Conservation (phyloP, 257 asterid species). For the Fraxinus cuspidata region DNA sequence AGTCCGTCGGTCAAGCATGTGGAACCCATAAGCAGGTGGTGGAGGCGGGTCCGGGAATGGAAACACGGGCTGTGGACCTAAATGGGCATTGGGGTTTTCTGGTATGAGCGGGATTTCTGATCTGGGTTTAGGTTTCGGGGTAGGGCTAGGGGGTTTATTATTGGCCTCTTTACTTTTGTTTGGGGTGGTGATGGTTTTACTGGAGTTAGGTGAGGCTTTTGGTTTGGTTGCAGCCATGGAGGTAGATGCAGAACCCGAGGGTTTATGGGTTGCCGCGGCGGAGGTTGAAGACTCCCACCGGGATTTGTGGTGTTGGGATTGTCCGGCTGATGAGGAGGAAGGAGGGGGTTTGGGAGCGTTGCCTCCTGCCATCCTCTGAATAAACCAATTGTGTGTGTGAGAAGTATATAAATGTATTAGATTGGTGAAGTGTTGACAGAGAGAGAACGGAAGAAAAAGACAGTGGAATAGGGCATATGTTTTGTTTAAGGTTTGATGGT, state of each 20-base stretch:
- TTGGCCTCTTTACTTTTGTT: slow-evolving; percentile 26
- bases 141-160: slow-evolving; percentile 28
- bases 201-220: slow-evolving; percentile 44
- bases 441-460: not conserved
- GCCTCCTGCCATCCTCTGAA: slow-evolving; percentile 45
- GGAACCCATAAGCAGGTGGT: slow-evolving; percentile 88
- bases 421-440: no score
- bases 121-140: slow-evolving; percentile 43
- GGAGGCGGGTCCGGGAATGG: slow-evolving; percentile 80
- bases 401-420: no score
- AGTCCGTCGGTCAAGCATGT: slow-evolving; percentile 86
- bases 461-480: no score
- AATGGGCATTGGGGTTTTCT: slow-evolving; percentile 30
- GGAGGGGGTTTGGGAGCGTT: slow-evolving; percentile 48
- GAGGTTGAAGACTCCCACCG: slow-evolving; percentile 51
- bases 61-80: slow-evolving; percentile 38
- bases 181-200: slow-evolving; percentile 23
- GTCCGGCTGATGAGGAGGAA: slow-evolving; percentile 26
- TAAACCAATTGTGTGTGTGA: not conserved
- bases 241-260: slow-evolving; percentile 21
- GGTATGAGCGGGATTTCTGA: slow-evolving; percentile 41
- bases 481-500: no score
- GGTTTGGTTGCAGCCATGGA: slow-evolving; percentile 31
- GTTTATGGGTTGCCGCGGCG: slow-evolving; percentile 32
- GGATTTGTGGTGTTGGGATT: slow-evolving; percentile 51